phyloP scores from a whole-genome alignment of 1,284 basidiomycete genomes.

The Ceratobasidium sp. region DNA sequence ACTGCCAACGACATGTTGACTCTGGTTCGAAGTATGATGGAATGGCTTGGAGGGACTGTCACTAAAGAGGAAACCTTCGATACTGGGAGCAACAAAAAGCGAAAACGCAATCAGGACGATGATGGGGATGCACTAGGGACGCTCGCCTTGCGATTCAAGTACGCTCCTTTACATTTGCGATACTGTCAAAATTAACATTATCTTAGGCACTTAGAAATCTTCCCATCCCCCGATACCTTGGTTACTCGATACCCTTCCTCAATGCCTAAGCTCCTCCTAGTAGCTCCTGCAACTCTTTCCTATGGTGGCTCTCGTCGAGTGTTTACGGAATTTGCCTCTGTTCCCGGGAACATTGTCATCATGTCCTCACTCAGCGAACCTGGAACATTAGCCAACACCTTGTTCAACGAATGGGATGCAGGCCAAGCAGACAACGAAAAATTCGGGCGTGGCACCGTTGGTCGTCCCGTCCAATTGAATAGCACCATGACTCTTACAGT shows the following conservation, averaged over 20 bases:
- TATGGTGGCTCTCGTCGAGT: constrained; percentile 91
- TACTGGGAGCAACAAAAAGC: constrained; percentile 61
- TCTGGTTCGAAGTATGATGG: constrained; percentile 97
- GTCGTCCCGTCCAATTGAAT: constrained; percentile 83
- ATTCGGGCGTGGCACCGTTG: constrained; percentile 91
- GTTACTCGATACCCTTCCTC: constrained; percentile 85
- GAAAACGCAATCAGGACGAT: constrained; percentile 72
- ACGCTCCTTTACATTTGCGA: constrained; percentile 50
- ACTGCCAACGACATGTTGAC: constrained; percentile 95
- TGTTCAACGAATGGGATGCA: constrained; percentile 90
- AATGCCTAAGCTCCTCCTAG: constrained; percentile 92
- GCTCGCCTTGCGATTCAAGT: constrained; percentile 81
- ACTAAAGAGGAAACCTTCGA: constrained; percentile 79
- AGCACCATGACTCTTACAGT: constrained; percentile 77
- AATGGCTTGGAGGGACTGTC: constrained; percentile 96
- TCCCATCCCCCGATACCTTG: constrained; percentile 83
- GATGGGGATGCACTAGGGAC: constrained; percentile 83
- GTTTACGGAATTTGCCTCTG: constrained; percentile 85
- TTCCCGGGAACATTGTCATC: constrained; percentile 86
- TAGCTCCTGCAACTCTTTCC: constrained; percentile 91
- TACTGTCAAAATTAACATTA: background rate
- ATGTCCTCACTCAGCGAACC: constrained; percentile 84
- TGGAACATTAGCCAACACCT: constrained; percentile 79
- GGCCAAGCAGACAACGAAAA: constrained; percentile 81
- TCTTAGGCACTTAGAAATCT: constrained; percentile 88